Evolutionary conservation across 805 yeast genomes (phyloP), one percentile per base, ranked within the genome.

Genomic region (Teunomyces barrocoloradensis): DNA sequence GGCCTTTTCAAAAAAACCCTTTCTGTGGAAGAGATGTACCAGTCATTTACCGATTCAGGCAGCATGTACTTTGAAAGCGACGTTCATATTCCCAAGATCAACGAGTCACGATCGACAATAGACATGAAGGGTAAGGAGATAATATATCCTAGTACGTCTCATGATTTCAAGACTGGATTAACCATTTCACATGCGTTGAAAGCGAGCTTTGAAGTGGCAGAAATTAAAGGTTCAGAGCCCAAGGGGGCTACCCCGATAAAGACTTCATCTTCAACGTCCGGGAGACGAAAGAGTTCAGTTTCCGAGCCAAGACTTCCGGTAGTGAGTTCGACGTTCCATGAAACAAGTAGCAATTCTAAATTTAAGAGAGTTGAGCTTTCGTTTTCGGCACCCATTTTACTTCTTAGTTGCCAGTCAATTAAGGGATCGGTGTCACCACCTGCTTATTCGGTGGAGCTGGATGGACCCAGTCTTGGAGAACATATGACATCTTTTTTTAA

Each of bases 381-480:
- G 4, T 51, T 52, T 36, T 33, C 56, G 13, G 27, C 51, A 9
- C 54, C 59, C 9, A 44, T 55, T 17, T 30, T 39, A 5, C 38
- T 55, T 13, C 44, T 55, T 25, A 41, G 48, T 20, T 38, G 45
- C 9, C 50, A 46, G 30, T 47, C 59, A 6, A 27, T 40, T 4
- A 34, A 49, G n/a, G 56, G 51, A 6, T 45, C 51, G 6, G 40
- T 25, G 11, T 47, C 50, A 10, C 56, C 56, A 7, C 59, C 59
- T 3, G 25, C 29, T 5, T 55, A 55, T 15, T 9, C 46, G 13
- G 23, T 15, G 10, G 12, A 33, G 9, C 10, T 18, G 12, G 5
- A 21, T 23, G 29, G 28, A 21, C 45, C 36, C 15, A 23, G 40
- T 23, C 25, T 37, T 10, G 29, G 40, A 11, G 40, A 37, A 29